Evolutionary conservation across 2,329 filamentous ascomycete genomes (phyloP).

Genomic region (Pseudocercospora fuligena): DNA sequence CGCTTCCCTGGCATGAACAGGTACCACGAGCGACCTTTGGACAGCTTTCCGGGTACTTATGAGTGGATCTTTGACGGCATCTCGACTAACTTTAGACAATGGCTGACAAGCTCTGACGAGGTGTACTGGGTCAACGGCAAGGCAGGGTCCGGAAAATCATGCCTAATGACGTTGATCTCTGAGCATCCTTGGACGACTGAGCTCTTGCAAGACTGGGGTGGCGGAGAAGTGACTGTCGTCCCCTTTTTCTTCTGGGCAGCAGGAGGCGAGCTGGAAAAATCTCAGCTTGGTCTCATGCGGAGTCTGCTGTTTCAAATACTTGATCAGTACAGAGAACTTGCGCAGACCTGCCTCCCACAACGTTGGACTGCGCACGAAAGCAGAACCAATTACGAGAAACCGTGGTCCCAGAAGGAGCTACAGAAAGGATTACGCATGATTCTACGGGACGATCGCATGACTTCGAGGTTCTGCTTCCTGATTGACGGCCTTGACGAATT

Average conservation of each 20-base stretch:
- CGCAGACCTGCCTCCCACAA: background rate
- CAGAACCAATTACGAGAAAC: background rate
- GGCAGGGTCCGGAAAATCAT: background rate
- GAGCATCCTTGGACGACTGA: background rate
- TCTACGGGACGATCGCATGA: background rate
- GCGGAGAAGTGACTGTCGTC: background rate
- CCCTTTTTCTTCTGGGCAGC: background rate
- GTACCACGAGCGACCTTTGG: constrained; percentile 3
- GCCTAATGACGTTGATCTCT: background rate
- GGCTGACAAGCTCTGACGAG: background rate
- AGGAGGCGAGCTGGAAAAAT: background rate
- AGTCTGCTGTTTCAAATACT: background rate
- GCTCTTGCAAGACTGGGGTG: background rate
- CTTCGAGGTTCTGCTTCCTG: background rate
- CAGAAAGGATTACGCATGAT: background rate
- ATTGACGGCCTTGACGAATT: background rate
- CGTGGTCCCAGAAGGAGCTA: background rate
- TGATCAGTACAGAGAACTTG: background rate
- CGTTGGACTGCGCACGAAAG: background rate
- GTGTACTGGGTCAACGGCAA: background rate
- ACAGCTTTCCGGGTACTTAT: constrained; percentile 4
- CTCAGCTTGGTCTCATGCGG: background rate
- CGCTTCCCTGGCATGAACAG: constrained; percentile 3
- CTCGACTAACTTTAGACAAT: background rate
- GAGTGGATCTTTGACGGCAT: constrained; percentile 3